Evolutionary conservation across 805 yeast species (phyloP).

Genomic region (Ogataea naganishii): DNA sequence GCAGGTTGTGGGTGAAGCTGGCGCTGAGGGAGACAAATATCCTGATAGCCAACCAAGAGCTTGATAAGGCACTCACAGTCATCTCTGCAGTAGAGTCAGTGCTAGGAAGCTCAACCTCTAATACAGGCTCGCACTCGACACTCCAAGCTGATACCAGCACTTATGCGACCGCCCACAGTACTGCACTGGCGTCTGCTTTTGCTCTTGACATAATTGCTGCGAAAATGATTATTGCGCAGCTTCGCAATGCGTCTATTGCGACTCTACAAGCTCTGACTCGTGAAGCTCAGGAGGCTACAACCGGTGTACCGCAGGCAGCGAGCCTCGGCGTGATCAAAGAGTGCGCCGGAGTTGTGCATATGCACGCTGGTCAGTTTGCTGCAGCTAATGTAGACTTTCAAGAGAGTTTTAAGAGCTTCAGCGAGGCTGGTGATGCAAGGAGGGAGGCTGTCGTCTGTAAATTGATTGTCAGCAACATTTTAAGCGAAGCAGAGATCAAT

Average conservation of each 20-base stretch:
- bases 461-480: constrained; percentile 50
- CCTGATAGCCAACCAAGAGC: no score
- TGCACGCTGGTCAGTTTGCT: constrained; percentile 51
- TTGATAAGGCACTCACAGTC: no score
- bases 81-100: no score
- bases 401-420: constrained; percentile 39
- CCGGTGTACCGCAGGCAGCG: constrained; percentile 69
- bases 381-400: constrained; percentile 41
- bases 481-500: constrained; percentile 57
- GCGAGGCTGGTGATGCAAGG: constrained; percentile 50
- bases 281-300: constrained; percentile 36
- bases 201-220: constrained; percentile 59
- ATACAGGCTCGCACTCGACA: no score
- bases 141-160: no score
- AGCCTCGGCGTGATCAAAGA: constrained; percentile 69
- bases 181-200: no score
- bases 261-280: constrained; percentile 39
- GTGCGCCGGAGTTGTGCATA: constrained; percentile 63
- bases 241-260: constrained; percentile 22
- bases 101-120: no score
- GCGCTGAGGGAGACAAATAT: constrained; percentile 34
- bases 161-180: no score
- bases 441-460: constrained; percentile 52
- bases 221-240: constrained; percentile 48
- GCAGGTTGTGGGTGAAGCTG: constrained; percentile 41